Conservation (phyloP, 2,329 filamentous ascomycete genomes). For the Trichoderma sp. region DNA sequence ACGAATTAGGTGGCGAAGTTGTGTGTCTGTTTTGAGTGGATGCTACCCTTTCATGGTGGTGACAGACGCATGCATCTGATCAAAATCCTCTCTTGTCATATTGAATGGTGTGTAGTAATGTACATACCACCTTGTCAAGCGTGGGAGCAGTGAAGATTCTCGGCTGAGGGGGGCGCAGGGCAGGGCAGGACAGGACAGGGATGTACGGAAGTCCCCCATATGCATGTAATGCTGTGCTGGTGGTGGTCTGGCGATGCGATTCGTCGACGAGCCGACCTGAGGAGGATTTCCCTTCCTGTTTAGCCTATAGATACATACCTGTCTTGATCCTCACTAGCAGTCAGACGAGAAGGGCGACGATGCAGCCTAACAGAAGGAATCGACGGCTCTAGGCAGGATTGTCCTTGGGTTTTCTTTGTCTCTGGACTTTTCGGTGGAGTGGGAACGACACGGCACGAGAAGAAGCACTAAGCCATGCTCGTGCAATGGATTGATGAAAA, state of each 20-base stretch:
- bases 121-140: neutral
- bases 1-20: neutral
- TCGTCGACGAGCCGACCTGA: conserved; percentile 16
- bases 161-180: neutral
- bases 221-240: neutral
- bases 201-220: neutral
- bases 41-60: conserved; percentile 23
- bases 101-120: no score
- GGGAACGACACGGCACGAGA: conserved; percentile 12
- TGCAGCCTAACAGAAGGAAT: neutral
- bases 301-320: neutral
- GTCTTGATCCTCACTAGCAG: no score
- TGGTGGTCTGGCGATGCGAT: conserved; percentile 5
- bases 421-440: neutral
- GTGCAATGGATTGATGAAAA: neutral
- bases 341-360: no score
- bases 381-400: neutral
- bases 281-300: neutral
- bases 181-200: neutral
- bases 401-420: no score
- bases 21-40: conserved; percentile 1
- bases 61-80: conserved; percentile 12
- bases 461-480: neutral
- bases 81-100: neutral
- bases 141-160: neutral